Evolutionary conservation across 2,329 filamentous ascomycete species (phyloP).

Genomic region (Eutypella sp.): DNA sequence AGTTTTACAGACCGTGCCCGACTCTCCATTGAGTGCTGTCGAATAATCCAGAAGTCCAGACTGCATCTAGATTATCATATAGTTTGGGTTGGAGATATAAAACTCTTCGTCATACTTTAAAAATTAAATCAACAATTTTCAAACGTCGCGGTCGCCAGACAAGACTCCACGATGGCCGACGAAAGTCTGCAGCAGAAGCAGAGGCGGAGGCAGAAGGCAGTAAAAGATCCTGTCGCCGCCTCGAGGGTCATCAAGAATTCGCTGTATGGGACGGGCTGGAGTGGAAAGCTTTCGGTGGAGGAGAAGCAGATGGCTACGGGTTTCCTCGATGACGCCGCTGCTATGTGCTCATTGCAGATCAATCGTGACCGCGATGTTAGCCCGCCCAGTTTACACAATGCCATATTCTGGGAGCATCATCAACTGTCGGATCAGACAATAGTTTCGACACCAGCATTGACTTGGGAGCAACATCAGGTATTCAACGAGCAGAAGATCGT

Average conservation of each 20-base stretch:
- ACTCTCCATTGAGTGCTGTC: too few species aligned
- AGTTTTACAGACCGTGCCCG: too few species aligned
- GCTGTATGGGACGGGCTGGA: constrained; percentile 15
- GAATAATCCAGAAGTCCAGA: too few species aligned
- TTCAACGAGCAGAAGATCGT: background rate
- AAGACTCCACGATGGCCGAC: background rate
- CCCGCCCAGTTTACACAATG: constrained; percentile 11
- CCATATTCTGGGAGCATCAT: constrained; percentile 22
- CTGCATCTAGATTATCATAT: too few species aligned
- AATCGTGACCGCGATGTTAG: constrained; percentile 11
- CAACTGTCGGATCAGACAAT: constrained; percentile 7
- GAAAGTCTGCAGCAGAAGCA: background rate
- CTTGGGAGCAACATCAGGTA: background rate
- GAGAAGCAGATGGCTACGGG: constrained; percentile 8
- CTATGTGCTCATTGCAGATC: constrained; percentile 18
- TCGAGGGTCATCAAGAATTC: background rate
- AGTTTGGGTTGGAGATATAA: background rate
- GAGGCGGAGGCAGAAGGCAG: background rate
- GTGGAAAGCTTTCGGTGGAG: constrained; percentile 8
- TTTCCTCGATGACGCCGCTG: constrained; percentile 8
- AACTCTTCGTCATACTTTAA: background rate
- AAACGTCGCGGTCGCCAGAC: background rate
- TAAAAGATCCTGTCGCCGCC: background rate
- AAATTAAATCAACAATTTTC: background rate
- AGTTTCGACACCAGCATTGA: constrained; percentile 16